Evolutionary conservation across 305 asterid genomes (phyloP).

Genomic region (Vinca major): DNA sequence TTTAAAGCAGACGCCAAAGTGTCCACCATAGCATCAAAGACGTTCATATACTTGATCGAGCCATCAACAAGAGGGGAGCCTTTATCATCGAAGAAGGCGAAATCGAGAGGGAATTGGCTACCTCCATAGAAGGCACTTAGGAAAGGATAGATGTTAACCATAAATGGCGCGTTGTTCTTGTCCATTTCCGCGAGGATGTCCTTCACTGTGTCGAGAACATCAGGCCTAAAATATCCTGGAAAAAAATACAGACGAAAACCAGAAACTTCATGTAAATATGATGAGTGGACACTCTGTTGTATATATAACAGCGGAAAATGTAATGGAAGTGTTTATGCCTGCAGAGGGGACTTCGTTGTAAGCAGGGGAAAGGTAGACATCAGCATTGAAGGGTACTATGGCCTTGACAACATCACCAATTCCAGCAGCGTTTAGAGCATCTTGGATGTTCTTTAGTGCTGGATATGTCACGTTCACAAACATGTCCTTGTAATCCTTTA

Average conservation of each 20-base stretch:
- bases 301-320: no score
- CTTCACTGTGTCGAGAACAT: constrained; percentile 13
- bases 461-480: constrained; percentile 17
- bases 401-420: constrained; percentile 21
- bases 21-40: constrained; percentile 23
- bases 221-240: constrained; percentile 9
- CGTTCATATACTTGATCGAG: constrained; percentile 15
- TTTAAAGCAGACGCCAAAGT: constrained; percentile 17
- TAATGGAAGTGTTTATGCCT: constrained; percentile 6
- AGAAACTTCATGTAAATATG: no score
- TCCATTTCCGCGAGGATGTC: constrained; percentile 16
- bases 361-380: constrained; percentile 20
- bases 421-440: constrained; percentile 28
- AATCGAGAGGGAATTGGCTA: constrained; percentile 21
- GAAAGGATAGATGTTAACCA: constrained; percentile 28
- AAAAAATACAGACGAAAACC: no score
- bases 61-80: constrained; percentile 18
- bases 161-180: constrained; percentile 19
- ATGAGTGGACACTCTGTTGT: no score
- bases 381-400: constrained; percentile 27
- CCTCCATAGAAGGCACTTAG: constrained; percentile 17
- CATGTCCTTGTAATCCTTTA: constrained; percentile 17
- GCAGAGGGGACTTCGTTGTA: constrained; percentile 15
- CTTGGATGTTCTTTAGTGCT: constrained; percentile 25
- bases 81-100: constrained; percentile 28